Base-by-base conservation (phyloP, 768 basidiomycete genomes). In the Lactifluus hygrophoroides region DNA sequence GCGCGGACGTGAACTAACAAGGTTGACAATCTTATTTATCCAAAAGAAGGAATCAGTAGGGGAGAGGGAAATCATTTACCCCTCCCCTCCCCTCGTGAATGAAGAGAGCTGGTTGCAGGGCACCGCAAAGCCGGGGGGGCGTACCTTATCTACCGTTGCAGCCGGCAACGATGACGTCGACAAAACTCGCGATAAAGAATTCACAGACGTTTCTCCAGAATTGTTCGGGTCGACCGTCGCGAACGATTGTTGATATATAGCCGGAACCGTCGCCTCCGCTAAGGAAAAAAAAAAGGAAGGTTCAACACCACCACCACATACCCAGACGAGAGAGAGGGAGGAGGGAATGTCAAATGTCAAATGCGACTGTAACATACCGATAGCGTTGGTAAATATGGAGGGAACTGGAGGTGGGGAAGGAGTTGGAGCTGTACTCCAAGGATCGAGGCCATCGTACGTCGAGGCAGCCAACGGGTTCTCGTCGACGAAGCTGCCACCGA, bases 231-330 rank as follows among this genome's bases (percentile, higher is more conserved):
- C 90, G 28, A 90, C 84, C 7, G 83, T 76, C 34, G 80, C 76
- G 66, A 88, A 90, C 11, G 92, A 82, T 46, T 77, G 77, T 60
- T 81, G 79, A 72, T 96, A 96, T 49, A 86, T 77, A 17, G 82
- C 71, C 25, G 93, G 93, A 13, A 92, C 84, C 23, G 83, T 85
- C 43, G 89, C 90, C 70, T 88, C 85, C 57, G 82, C 90, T 92
- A 8, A 19, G 32, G 32, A 5, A 32, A 32, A 32, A 10, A 5
- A 10, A 10, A 32, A 10, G 5, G 5, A 32, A 5, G 5, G 32
- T 32, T 10, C 32, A 5, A 32, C 5, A 32, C 10, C 10, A 32
- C 5, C 5, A 10, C 32, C 32, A 32, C 5, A 10, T 32, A 5
- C 10, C 5, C 32, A 10, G 5, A 5, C 32, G 32, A 5, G 32